These are phyloP conservation scores for Xylaria sp. DNA, from an alignment of 2,329 filamentous ascomycete genomes.

Conservation along the genomic window DNA sequence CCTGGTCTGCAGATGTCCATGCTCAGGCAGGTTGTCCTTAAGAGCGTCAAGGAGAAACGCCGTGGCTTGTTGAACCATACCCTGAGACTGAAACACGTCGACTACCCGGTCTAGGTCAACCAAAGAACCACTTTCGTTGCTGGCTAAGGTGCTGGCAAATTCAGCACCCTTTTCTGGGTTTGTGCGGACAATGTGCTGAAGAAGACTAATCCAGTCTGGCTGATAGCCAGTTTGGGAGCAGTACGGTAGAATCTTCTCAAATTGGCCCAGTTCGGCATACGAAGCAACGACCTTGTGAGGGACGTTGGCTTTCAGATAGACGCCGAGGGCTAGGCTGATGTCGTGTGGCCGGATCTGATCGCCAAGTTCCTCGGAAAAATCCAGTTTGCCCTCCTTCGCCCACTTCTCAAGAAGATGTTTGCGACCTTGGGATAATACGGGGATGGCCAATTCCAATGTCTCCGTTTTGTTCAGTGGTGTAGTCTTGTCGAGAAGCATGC, in stretches of 20 bases:
- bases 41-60: slow-evolving; percentile 97
- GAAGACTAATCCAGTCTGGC: slow-evolving; percentile 92
- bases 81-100: slow-evolving; percentile 97
- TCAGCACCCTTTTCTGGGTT: slow-evolving; percentile 95
- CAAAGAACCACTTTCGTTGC: slow-evolving; percentile 85
- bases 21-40: slow-evolving; percentile 93
- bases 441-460: slow-evolving; percentile 91
- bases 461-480: slow-evolving; percentile 86
- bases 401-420: slow-evolving; percentile 98
- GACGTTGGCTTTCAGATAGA: slow-evolving; percentile 91
- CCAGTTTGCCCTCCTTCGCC: slow-evolving; percentile 95
- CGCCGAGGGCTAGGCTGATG: slow-evolving; percentile 83
- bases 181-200: slow-evolving; percentile 91
- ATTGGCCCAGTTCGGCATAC: slow-evolving; percentile 94
- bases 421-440: slow-evolving; percentile 90
- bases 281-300: slow-evolving; percentile 95
- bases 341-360: slow-evolving; percentile 93
- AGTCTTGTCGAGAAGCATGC: slow-evolving; percentile 96
- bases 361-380: slow-evolving; percentile 95
- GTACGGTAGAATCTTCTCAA: slow-evolving; percentile 96
- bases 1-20: slow-evolving; percentile 91
- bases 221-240: slow-evolving; percentile 85
- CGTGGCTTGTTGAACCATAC: slow-evolving; percentile 96
- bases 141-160: slow-evolving; percentile 91
- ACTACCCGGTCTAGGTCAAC: slow-evolving; percentile 95